Evolutionary conservation across 2,329 filamentous ascomycete species (phyloP), one percentile per base, ranked within the genome.

Genomic region (Phoma herbarum): DNA sequence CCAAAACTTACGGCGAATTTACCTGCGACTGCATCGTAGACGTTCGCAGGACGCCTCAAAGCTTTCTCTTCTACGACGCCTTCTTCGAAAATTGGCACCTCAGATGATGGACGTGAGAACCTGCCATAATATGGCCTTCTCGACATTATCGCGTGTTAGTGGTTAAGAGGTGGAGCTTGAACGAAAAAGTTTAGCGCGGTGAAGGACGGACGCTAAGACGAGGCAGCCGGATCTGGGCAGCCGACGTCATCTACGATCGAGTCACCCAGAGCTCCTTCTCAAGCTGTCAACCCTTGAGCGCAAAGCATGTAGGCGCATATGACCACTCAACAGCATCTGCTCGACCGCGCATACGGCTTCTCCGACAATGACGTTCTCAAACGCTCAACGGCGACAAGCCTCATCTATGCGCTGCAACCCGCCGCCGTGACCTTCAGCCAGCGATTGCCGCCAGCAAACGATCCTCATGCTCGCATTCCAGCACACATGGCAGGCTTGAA

Each of bases 401-500:
- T 93, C 59, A 79, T 93, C 44, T 86, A 85, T 63, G 85, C 87
- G n/a, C 86, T 96, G 61, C 86, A 88, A 48, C 84, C 88, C 3
- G 86, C 88, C 16, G 82, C 86, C 49, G 82, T 92, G 59, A 86
- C 86, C 57, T 95, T 96, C 77, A 85, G 90, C 70, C 89, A 90
- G 67, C 83, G 82, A 52, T 81, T 83, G 60, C 78, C 78, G 22
- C 77, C 70, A 31, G 39, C 62, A 20, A 61, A 71, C 47, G 77
- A 76, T 26, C 67, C 68, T 68, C 16, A 68, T 53, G 63, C 68
- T 50, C 18, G 73, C 83, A 65, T 59, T 84, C 84, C 82, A 45
- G 91, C 92, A 1, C 93, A 97, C 76, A 84, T 86, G 52, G 86
- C 91, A 4, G 93, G 93, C 14, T 90, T 93, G 35, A 95, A 90